Conservation (phyloP, 2,329 filamentous ascomycete genomes). For the Diatrype stigma region DNA sequence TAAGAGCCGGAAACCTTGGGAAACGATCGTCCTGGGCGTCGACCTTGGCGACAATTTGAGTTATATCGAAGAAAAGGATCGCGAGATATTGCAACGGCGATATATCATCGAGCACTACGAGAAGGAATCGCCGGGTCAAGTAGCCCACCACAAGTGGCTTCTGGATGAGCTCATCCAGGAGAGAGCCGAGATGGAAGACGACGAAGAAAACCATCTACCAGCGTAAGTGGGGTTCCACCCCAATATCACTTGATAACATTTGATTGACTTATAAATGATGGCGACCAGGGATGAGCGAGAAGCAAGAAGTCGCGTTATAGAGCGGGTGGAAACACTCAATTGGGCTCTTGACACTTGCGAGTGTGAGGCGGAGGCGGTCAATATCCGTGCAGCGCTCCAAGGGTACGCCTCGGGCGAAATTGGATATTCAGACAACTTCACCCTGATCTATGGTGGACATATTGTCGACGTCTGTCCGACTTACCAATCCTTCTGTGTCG, state of each 20-base stretch:
- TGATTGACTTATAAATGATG: background rate
- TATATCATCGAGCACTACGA: constrained; percentile 25
- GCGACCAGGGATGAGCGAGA: constrained; percentile 19
- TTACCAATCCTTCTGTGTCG: constrained; percentile 33
- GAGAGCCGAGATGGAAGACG: constrained; percentile 25
- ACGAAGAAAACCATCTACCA: constrained; percentile 29
- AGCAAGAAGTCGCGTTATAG: constrained; percentile 23
- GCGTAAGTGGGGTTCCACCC: constrained; percentile 19
- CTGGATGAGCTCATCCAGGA: constrained; percentile 20
- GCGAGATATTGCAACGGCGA: constrained; percentile 32
- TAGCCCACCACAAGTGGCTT: constrained; percentile 18
- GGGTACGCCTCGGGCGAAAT: constrained; percentile 39
- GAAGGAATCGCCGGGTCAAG: constrained; percentile 19
- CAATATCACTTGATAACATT: background rate
- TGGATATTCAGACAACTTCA: constrained; percentile 34
- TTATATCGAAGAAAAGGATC: constrained; percentile 31
- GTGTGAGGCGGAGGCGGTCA: constrained; percentile 33
- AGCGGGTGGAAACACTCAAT: constrained; percentile 29
- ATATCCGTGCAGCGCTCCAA: constrained; percentile 38
- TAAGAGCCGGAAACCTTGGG: constrained; percentile 19
- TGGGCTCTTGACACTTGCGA: constrained; percentile 26
- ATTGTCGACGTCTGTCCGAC: constrained; percentile 37
- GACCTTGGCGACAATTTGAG: constrained; percentile 33
- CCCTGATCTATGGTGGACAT: constrained; percentile 38
- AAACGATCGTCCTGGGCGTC: constrained; percentile 30